A percentile compares a stretch with the other conserved stretches of the same genome.
Evolutionary conservation across 352 stramenopile species (phyloP).

Genomic region (Globisporangium mamillatum): DNA sequence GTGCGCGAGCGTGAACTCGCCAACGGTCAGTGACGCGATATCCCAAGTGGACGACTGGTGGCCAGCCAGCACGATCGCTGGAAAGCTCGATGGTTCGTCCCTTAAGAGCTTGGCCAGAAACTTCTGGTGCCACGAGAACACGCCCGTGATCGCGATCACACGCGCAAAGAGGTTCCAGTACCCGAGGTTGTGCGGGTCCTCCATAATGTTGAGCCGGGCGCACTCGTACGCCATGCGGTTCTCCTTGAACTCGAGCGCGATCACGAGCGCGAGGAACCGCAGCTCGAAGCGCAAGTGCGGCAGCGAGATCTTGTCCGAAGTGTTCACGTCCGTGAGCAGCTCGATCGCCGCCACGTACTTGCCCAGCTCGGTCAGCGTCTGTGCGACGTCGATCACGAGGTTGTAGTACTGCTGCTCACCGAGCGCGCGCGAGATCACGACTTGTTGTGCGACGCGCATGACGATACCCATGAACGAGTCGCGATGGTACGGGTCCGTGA

Average conservation of each 20-base stretch:
- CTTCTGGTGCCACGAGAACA: slow-evolving; percentile 88
- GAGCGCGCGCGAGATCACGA: slow-evolving; percentile 73
- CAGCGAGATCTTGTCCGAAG: slow-evolving; percentile 78
- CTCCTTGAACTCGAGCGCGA: slow-evolving; percentile 82
- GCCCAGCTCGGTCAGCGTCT: slow-evolving; percentile 73
- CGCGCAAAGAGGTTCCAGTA: slow-evolving; percentile 87
- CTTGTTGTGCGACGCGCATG: slow-evolving; percentile 79
- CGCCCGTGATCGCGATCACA: slow-evolving; percentile 79
- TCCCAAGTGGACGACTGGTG: slow-evolving; percentile 84
- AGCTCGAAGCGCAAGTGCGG: slow-evolving; percentile 73
- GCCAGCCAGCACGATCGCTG: slow-evolving; percentile 74
- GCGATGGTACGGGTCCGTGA: slow-evolving; percentile 62
- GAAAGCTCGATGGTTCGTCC: slow-evolving; percentile 74
- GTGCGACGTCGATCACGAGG: slow-evolving; percentile 74
- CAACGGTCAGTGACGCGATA: slow-evolving; percentile 80
- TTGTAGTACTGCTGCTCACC: slow-evolving; percentile 74
- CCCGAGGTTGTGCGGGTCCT: slow-evolving; percentile 73
- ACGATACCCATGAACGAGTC: slow-evolving; percentile 86
- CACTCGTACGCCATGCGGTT: slow-evolving; percentile 88
- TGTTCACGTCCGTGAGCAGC: slow-evolving; percentile 84
- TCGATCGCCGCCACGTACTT: slow-evolving; percentile 86
- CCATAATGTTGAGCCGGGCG: slow-evolving; percentile 82
- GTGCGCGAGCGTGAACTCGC: slow-evolving; percentile 82
- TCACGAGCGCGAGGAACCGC: slow-evolving; percentile 79
- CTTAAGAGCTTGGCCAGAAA: slow-evolving; percentile 80